Evolutionary conservation across 371 early-diverging fungal genomes (phyloP).

Genomic region (Nematocida sp.): DNA sequence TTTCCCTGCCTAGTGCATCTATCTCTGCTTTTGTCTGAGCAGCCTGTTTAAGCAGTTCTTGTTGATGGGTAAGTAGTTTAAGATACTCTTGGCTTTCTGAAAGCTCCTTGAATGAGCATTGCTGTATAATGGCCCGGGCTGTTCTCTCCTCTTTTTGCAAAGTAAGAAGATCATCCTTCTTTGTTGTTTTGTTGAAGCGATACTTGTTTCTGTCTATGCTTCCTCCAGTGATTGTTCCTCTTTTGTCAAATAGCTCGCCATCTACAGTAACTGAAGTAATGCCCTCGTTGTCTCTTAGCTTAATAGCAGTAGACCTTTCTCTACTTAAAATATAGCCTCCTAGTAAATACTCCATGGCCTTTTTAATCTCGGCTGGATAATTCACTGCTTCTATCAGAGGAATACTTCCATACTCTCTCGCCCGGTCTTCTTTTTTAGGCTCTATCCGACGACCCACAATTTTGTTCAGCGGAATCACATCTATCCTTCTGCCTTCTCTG

Average conservation of each 20-base stretch:
- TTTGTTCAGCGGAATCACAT: conserved; percentile 92
- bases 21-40: conserved; percentile 7
- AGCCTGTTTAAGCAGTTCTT: background rate
- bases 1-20: background rate
- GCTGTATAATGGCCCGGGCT: background rate
- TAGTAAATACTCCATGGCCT: conserved; percentile 89
- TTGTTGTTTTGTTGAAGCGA: conserved; percentile 57
- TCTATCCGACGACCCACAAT: conserved; percentile 71
- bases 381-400: conserved; percentile 52
- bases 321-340: conserved; percentile 78
- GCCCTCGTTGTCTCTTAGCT: conserved; percentile 75
- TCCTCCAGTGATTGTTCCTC: conserved; percentile 92
- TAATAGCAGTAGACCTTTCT: conserved; percentile 75
- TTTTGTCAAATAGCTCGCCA: conserved; percentile 95
- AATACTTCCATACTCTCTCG: conserved; percentile 64
- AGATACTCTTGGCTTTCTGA: background rate
- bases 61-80: background rate
- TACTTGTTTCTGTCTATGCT: conserved; percentile 69
- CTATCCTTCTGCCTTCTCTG: conserved; percentile 75
- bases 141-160: conserved; percentile 71
- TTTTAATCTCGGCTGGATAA: conserved; percentile 58
- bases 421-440: conserved; percentile 71
- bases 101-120: background rate
- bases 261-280: conserved; percentile 82
- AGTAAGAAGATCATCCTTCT: background rate